phyloP scores from a whole-genome alignment of 2,329 filamentous ascomycete genomes.

The Talaromyces marneffei region DNA sequence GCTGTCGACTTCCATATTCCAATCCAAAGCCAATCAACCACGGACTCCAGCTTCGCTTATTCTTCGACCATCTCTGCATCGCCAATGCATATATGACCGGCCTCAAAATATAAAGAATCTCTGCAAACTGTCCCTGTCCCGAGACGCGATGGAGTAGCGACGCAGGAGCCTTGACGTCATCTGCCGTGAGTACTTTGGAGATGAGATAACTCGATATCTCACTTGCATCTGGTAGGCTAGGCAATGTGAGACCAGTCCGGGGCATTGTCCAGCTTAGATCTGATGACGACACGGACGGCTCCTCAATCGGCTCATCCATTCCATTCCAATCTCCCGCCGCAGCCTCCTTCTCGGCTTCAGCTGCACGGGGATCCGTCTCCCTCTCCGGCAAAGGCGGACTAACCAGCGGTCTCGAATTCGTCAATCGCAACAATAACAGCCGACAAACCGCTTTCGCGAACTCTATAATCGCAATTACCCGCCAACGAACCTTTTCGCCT shows the following conservation, averaged over 20 bases:
- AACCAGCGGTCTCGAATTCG: conserved; percentile 74
- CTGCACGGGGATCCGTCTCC: conserved; percentile 63
- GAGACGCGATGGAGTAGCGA: conserved; percentile 69
- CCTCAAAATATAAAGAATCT: conserved; percentile 85
- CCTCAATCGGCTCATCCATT: conserved; percentile 42
- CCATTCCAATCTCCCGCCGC: conserved; percentile 39
- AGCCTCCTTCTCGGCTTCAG: conserved; percentile 50
- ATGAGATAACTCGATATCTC: conserved; percentile 85
- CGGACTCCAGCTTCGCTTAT: conserved; percentile 79
- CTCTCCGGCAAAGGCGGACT: conserved; percentile 80
- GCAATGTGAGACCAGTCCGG: conserved; percentile 80
- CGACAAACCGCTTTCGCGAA: conserved; percentile 79
- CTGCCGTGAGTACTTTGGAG: conserved; percentile 83
- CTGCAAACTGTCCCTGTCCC: conserved; percentile 74
- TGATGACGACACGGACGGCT: conserved; percentile 20
- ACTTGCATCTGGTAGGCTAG: conserved; percentile 70
- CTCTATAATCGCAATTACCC: conserved; percentile 78
- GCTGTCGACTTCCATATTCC: conserved; percentile 82
- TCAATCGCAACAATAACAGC: conserved; percentile 72
- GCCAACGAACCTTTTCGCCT: conserved; percentile 75
- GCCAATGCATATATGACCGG: conserved; percentile 82
- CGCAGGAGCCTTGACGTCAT: conserved; percentile 90
- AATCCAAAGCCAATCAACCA: conserved; percentile 83
- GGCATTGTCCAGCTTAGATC: conserved; percentile 77
- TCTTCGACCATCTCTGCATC: conserved; percentile 64